Evolutionary conservation across 371 early-diverging fungal species (phyloP).

Genomic region (Mortierella sp.): DNA sequence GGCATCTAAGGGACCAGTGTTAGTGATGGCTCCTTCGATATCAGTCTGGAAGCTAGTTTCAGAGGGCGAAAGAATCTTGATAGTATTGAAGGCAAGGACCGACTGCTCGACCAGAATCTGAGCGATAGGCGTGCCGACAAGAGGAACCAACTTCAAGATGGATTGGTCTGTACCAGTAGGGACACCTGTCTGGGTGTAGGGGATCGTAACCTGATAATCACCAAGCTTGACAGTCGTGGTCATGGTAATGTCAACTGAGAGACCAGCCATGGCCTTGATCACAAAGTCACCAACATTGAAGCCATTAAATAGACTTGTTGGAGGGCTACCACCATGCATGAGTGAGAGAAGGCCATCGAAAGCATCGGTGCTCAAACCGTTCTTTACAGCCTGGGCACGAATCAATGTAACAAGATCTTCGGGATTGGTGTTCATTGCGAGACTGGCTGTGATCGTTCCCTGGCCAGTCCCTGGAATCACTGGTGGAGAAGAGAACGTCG

Average conservation of each 20-base stretch:
- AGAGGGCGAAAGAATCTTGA: conserved; percentile 57
- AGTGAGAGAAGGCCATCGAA: conserved; percentile 65
- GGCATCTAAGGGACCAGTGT: conserved; percentile 71
- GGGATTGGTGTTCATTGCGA: conserved; percentile 53
- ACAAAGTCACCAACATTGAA: conserved; percentile 64
- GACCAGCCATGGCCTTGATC: conserved; percentile 63
- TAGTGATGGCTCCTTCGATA: conserved; percentile 65
- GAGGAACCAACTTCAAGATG: conserved; percentile 62
- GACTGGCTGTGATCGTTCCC: conserved; percentile 38
- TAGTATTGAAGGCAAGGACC: conserved; percentile 59
- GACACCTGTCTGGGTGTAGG: conserved; percentile 64
- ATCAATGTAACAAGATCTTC: conserved; percentile 54
- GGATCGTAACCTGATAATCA: conserved; percentile 61
- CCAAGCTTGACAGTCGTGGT: conserved; percentile 63
- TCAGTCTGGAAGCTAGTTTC: conserved; percentile 62
- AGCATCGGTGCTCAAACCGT: conserved; percentile 59
- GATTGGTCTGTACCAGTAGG: conserved; percentile 59
- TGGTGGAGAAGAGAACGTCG: conserved; percentile 47
- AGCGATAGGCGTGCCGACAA: conserved; percentile 67
- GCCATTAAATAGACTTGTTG: conserved; percentile 56
- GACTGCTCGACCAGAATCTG: conserved; percentile 64
- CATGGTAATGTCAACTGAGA: conserved; percentile 64
- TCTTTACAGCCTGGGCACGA: conserved; percentile 61
- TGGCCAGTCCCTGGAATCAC: conserved; percentile 51
- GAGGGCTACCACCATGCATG: conserved; percentile 57